A percentile compares a stretch with the other conserved stretches of the same genome.
Conservation (phyloP, 805 yeast genomes). For the Suhomyces sp. region DNA sequence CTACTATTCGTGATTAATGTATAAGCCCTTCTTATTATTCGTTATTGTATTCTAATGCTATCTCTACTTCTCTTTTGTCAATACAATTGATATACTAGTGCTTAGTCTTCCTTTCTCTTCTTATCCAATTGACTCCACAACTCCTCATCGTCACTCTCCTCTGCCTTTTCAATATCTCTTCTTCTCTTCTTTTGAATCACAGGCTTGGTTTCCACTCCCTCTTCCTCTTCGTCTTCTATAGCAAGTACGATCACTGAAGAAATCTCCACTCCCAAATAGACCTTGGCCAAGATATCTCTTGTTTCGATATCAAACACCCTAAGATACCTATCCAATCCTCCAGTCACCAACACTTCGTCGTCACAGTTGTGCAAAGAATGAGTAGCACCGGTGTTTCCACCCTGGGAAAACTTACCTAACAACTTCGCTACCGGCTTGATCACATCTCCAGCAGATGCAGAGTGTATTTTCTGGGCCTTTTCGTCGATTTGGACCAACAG, state of each 20-base stretch:
- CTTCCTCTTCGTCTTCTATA: constrained; percentile 36
- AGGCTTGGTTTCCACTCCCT: constrained; percentile 5
- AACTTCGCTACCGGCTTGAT: constrained; percentile 47
- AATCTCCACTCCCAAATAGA: constrained; percentile 73
- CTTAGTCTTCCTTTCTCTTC: constrained; percentile 26
- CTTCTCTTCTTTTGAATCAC: constrained; percentile 19
- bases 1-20: too few species aligned
- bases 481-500: constrained; percentile 34
- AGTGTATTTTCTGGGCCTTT: constrained; percentile 32
- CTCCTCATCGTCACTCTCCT: constrained; percentile 35
- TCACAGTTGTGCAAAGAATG: constrained; percentile 55
- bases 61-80: too few species aligned
- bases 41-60: too few species aligned
- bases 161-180: constrained; percentile 22
- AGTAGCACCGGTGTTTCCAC: constrained; percentile 61
- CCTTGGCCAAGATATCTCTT: constrained; percentile 63
- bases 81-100: constrained; percentile 9
- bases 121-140: constrained; percentile 38
- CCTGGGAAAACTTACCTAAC: constrained; percentile 58
- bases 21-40: too few species aligned
- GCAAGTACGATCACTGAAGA: constrained; percentile 50
- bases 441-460: constrained; percentile 47
- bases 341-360: constrained; percentile 57
- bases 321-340: constrained; percentile 85
- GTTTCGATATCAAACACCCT: constrained; percentile 66